Evolutionary conservation across 73 alveolate genomes (phyloP), one percentile per base, ranked within the genome.

Genomic region (Tetrahymena borealis): DNA sequence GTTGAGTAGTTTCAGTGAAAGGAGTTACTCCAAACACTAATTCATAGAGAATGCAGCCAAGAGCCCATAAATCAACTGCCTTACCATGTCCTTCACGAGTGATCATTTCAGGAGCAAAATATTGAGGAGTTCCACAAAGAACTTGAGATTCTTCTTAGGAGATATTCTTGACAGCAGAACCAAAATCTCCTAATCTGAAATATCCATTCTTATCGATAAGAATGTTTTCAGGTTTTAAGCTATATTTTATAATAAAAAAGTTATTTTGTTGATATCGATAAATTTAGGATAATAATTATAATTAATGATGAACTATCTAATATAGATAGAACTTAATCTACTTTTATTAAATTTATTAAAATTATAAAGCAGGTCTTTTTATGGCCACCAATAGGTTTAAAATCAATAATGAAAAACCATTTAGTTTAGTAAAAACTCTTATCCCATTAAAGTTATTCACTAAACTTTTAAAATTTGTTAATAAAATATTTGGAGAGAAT

Each of bases 31-130:
- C 99, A 5, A 96, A 94, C 33, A 98, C 96, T 36, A 97, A 91
- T 92, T 94, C 96, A 97, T 94, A 98, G 8, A 96, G 18, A 32
- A 97, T 97, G 33, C 96, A 93, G 3, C 99, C 99, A 31, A 98
- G 96, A 20, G 99, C 98, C 99, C 99, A 98, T 42, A 98, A 85
- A 91, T 98, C 99, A 37, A 97, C 96, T 37, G 96, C 97, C 60
- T 96, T 77, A 78, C 98, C 98, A 95, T 97, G 94, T 10, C 97
- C 96, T 90, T 96, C 91, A 79, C 92, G 90, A 79, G 40, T 39
- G 8, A 97, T 78, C 33, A 97, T 93, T 96, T 97, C 99, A 16
- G 99, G 99, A n/a, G 99, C 99, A 94, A 97, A 90, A 91, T 96
- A 97, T 91, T 97, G 98, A 60, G 98, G 98, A 20, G 99, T 97